phyloP scores from a whole-genome alignment of 176 grass and related monocot species.

The Zea mays region DNA sequence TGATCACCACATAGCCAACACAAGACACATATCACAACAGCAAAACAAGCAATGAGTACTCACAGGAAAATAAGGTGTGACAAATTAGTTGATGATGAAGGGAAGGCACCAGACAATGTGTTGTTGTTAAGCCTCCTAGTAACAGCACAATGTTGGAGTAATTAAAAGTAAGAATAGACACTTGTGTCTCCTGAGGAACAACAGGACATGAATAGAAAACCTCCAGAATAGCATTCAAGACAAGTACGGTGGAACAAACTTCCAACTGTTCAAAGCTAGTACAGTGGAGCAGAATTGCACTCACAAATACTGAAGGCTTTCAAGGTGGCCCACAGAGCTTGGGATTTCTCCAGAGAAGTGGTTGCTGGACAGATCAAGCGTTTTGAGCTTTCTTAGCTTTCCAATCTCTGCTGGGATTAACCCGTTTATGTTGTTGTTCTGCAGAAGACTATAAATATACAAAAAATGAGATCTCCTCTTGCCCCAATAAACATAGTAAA shows the following conservation, averaged over 20 bases:
- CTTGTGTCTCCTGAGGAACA: not conserved
- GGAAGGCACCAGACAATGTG: slow-evolving; percentile 60
- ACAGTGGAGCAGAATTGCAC: slow-evolving; percentile 26
- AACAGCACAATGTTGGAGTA: slow-evolving; percentile 26
- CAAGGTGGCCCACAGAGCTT: slow-evolving; percentile 57
- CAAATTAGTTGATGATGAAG: slow-evolving; percentile 57
- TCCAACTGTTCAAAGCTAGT: slow-evolving; percentile 13
- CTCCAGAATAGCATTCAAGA: slow-evolving; percentile 18
- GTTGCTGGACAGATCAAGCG: slow-evolving; percentile 85
- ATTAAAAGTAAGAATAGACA: slow-evolving; percentile 28
- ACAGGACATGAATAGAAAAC: slow-evolving; percentile 22
- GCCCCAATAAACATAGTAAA: slow-evolving; percentile 10
- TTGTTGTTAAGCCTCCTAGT: slow-evolving; percentile 85
- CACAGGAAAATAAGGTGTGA: slow-evolving; percentile 78
- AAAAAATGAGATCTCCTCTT: slow-evolving; percentile 21
- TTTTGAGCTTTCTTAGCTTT: slow-evolving; percentile 70
- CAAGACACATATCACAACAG: slow-evolving; percentile 18
- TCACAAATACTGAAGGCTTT: slow-evolving; percentile 78
- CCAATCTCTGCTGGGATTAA: slow-evolving; percentile 65
- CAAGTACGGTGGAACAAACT: slow-evolving; percentile 12
- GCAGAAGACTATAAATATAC: slow-evolving; percentile 53
- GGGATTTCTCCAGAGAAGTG: slow-evolving; percentile 69
- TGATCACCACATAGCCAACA: slow-evolving; percentile 27
- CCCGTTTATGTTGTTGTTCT: slow-evolving; percentile 84
- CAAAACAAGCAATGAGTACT: slow-evolving; percentile 42